Conservation (phyloP, 176 grass and related monocot species). For the Areca catechu region DNA sequence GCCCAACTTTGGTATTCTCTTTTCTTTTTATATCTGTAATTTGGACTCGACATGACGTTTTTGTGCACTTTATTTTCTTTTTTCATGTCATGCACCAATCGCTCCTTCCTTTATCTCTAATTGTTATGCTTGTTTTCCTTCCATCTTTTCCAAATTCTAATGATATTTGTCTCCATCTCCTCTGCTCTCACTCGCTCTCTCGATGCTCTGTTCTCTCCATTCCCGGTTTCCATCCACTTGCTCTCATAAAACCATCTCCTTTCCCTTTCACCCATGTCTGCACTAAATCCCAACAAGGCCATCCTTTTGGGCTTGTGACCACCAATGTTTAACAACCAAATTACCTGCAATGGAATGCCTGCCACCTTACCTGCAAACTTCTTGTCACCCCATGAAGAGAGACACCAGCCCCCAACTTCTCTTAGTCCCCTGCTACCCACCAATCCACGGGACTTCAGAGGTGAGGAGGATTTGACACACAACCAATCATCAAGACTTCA, state of each 20-base stretch:
- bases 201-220: too few species aligned
- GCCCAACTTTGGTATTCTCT: too few species aligned
- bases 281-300: background rate
- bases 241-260: background rate
- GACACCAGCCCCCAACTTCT: too few species aligned
- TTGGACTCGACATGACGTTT: too few species aligned
- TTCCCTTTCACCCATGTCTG: background rate
- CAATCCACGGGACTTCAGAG: too few species aligned
- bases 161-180: background rate
- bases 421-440: too few species aligned
- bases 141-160: background rate
- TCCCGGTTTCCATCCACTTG: too few species aligned
- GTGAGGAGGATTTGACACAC: too few species aligned
- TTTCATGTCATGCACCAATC: too few species aligned
- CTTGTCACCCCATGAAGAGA: background rate
- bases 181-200: background rate
- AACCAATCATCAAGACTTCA: too few species aligned
- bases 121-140: background rate
- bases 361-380: background rate
- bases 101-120: background rate
- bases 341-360: background rate
- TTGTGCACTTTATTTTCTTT: too few species aligned
- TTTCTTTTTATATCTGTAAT: too few species aligned
- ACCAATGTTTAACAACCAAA: slow-evolving; percentile 9
- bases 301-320: background rate